Evolutionary conservation across 2,329 filamentous ascomycete genomes (phyloP), one percentile per base, ranked within the genome.

Genomic region (Parafenestella ontariensis): DNA sequence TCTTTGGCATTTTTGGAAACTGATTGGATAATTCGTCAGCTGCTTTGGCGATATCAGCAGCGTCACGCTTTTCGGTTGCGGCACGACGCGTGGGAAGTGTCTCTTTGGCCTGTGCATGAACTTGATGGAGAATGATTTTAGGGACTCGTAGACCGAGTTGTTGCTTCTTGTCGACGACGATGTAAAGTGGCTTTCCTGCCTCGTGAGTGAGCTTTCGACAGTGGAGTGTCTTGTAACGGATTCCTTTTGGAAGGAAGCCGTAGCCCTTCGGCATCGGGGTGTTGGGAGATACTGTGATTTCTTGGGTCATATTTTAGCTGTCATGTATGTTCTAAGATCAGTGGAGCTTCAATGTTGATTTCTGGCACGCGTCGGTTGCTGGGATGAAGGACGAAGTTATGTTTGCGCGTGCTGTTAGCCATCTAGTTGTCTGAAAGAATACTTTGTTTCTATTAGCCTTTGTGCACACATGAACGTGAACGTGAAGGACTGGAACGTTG

Each of bases 121-220:
- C 79, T 8, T 69, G 56, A 6, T 62, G 49, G 49, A 80, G 62
- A 20, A 82, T 73, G 6, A 65, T 61, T 15, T 58, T 60, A 0
- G 79, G 80, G 3, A 81, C 74, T 34, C 79, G 77, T 18, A 83
- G 70, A 13, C 81, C 81, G 15, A 79, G 46, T 11, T 56, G 54
- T 31, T 53, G 65, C 20, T 69, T 72, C 13, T 69, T 65, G 5
- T 67, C 54, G 17, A 68, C n/a, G 34, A 73, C 71, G 8, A 71
- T 44, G 46, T 69, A 74, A 3, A 75, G 54, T 0, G 54, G 31
- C 33, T 66, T 68, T 23, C 61, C 58, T 54, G 67, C 61, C 48
- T 69, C 61, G 46, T 62, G 71, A 8, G 71, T 74, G 23, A 72
- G 63, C 18, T 68, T 69, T 21, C 71, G 66, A 39, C 65, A 68